Evolutionary conservation across 345 rosid genomes (phyloP).

Genomic region (Gossypium ekmanianum): DNA sequence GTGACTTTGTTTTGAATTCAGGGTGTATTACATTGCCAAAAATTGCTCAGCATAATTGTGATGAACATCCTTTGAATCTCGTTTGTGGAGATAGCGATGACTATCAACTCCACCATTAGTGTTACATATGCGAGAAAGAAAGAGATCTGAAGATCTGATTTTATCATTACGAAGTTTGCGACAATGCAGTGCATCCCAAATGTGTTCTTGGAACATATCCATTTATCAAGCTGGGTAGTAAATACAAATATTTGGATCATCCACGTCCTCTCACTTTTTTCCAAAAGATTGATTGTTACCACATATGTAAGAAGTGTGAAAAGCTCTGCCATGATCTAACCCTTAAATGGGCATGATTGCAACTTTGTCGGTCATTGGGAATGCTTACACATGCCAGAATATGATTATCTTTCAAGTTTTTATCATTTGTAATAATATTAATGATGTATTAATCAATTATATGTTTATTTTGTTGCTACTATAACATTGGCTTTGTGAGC

Average conservation of each 20-base stretch:
- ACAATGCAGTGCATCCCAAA: neutral
- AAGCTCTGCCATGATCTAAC: neutral
- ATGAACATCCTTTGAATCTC: slow-evolving; percentile 8
- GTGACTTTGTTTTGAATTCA: slow-evolving; percentile 2
- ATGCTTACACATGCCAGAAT: neutral
- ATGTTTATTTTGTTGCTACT: too few species aligned
- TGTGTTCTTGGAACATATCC: neutral
- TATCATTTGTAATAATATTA: too few species aligned
- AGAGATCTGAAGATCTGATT: slow-evolving; percentile 17
- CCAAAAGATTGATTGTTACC: neutral
- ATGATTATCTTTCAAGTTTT: too few species aligned
- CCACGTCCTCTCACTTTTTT: neutral
- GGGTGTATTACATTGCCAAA: slow-evolving; percentile 12
- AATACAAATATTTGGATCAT: neutral
- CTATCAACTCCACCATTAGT: neutral
- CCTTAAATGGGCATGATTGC: neutral
- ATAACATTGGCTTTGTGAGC: too few species aligned
- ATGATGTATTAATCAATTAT: too few species aligned
- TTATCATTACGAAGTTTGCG: neutral
- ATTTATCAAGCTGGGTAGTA: neutral
- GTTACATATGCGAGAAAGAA: slow-evolving; percentile 19
- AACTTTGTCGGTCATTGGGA: neutral
- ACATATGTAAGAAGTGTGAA: neutral
- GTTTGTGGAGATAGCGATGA: neutral
- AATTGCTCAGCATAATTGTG: slow-evolving; percentile 5